Base-by-base conservation (phyloP, 2,329 filamentous ascomycete species). In the Phyllosticta ampelicida region DNA sequence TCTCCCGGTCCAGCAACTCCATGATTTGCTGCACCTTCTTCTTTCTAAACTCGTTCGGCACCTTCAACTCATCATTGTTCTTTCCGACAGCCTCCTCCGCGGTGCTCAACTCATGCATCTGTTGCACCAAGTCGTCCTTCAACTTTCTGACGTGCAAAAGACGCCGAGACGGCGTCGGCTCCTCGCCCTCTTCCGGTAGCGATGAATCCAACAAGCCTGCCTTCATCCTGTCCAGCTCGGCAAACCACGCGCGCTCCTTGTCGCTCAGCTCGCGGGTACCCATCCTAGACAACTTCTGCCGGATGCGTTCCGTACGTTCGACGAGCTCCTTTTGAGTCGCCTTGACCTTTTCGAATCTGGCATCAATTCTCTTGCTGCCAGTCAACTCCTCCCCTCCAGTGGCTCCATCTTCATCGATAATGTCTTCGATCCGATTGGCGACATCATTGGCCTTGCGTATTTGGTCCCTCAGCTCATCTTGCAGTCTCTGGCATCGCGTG, bases 381-480 rank as follows among this genome's bases (percentile, higher is more conserved):
- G 26, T 51, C 51, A 20, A 59, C 55, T 76, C 78, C n/a, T 16
- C 36, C 30, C 13, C 30, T 44, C 8, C 13, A n/a, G 13, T n/a
- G 19, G 74, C 75, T 19, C 76, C 75, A 60, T 85, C 82, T 50
- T 80, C 78, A 3, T 82, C 83, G 5, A 80, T 83, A 60, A 89
- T 81, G 48, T 77, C 77, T 62, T 90, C 86, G 28, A 90, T 82
- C 63, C 82, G 82, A 48, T 77, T 75, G 66, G 82, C 83, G 48
- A 89, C 79, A 64, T 86, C 81, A 56, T 83, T 81, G 26, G 82
- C 84, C 63, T 85, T 83, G 61, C 74, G 74, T 21, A 90, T 79
- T 67, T 91, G 87, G 61, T 84, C 81, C 62, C 76, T 77, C 49
- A 90, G 77, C 66, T 90, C 86, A 18, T 77, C 75, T 64, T 86